Evolutionary conservation across 805 yeast species (phyloP), one percentile per base, ranked within the genome.

Genomic region (Tetrapisispora taiwanensis): DNA sequence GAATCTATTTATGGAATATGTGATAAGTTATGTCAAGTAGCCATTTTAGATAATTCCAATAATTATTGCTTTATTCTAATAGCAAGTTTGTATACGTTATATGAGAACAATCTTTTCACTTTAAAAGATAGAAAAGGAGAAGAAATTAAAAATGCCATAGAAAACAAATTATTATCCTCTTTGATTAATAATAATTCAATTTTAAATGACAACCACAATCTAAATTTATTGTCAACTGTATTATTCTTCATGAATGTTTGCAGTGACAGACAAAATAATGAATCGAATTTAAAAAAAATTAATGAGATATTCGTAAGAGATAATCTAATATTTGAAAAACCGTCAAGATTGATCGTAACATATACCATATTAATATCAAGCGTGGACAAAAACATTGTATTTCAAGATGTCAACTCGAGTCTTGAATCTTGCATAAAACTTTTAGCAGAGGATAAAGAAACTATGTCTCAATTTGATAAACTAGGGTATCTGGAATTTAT

Each of bases 301-400:
- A 52, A 63, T 12, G 43, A 49, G 0, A 30, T 69, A 3, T 77
- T 79, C 45, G 48, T 68, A 6, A 49, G 52, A 3, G 63, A 51
- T 6, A 30, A 41, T 17, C 28, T 47, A 17, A 42, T 54, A 40
- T 19, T 52, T 14, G 34, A 56, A 15, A 32, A 46, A 35, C 50
- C 60, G 4, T 53, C 59, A 7, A 60, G 66, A 15, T 54, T 68
- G 15, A 63, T 76, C 18, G 60, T 69, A 1, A 46, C 70, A 27
- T 54, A 71, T 48, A 66, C 66, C 31, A 76, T 74, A 48, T 52
- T 79, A 1, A 41, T 81, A 9, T 70, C 81, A 4, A 75, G 73
- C 17, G 54, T 80, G 15, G 83, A 78, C 52, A 76, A 72, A 49
- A 38, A 36, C 3, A 48, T 52, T 26, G 17, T 32, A 3, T 52